Base-by-base conservation (phyloP, 306 rosid species). In the Vigna radiata region DNA sequence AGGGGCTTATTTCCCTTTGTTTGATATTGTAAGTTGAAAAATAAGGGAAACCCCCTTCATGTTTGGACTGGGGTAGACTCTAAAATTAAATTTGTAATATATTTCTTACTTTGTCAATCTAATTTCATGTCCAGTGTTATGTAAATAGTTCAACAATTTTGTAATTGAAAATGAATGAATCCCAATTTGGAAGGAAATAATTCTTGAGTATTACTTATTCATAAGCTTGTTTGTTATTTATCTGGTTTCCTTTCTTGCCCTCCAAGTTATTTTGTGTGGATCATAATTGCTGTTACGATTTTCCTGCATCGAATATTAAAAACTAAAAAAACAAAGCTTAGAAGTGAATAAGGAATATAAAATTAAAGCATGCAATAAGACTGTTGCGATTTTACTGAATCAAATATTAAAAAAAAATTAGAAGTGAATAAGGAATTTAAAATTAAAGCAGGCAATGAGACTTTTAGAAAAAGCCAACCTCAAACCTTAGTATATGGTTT, bases 111-210 rank as follows among this genome's bases (percentile, higher is more conserved):
- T 66, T 60, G 56, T 62, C 37, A 60, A 37, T 15, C 31, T 11
- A 48, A 18, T 3, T 33, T 2, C 17, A 5, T 29, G 36, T n/a
- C 5, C 5, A 12, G 18, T 27, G 58, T 56, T 71, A 62, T 11
- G 8, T 49, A 21, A 64, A 67, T 71, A 49, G 33, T 37, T 59
- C 41, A 76, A 59, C 53, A 56, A 36, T 43, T 27, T 8, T 79
- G 27, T 27, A 43, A 55, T 37, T 54, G 2, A 68, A 46, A 65
- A 5, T 75, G 61, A 75, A 6, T 62, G 3, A 13, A 33, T 62
- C 62, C 70, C 49, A 39, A 37, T 68, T 15, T 33, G 46, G 23
- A 31, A 19, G 68, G 4, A 10, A 61, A 31, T 2, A 61, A 16
- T 31, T 31, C 2, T 61, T 61, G 4, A 1, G 63, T 6, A 1